These are phyloP conservation scores for Coemansia sp. DNA, from an alignment of 192 early-diverging fungal genomes.

Conservation along the genomic window DNA sequence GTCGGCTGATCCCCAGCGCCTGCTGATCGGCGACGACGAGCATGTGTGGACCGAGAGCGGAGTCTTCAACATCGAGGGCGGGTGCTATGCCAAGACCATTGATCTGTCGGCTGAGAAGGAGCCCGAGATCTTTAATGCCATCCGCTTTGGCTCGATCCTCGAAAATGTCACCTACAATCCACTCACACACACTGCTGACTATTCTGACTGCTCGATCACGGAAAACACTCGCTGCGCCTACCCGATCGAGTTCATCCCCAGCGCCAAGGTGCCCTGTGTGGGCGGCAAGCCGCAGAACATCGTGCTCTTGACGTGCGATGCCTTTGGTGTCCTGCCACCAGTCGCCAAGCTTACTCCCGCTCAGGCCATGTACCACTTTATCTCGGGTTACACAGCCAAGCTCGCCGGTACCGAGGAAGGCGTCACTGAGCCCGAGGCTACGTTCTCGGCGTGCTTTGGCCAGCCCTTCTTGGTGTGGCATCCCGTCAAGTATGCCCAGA, in stretches of 20 bases:
- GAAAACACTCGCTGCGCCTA: conserved; percentile 98
- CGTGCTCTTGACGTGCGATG: conserved; percentile 94
- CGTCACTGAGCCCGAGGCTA: conserved; percentile 85
- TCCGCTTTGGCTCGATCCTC: conserved; percentile 88
- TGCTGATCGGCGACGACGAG: conserved; percentile 98
- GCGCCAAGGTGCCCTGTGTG: conserved; percentile 90
- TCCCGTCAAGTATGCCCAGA: conserved; percentile 92
- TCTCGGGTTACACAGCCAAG: conserved; percentile 97
- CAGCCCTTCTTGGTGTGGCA: conserved; percentile 97
- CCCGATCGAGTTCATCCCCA: conserved; percentile 93
- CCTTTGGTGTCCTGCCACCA: conserved; percentile 94
- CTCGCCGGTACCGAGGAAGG: conserved; percentile 97
- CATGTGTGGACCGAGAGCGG: conserved; percentile 98
- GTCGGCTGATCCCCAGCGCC: conserved; percentile 88
- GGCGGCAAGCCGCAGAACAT: conserved; percentile 93
- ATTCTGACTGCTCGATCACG: conserved; percentile 56
- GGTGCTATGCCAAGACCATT: conserved; percentile 98
- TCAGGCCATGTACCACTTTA: conserved; percentile 97
- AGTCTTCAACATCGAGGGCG: conserved; percentile 99
- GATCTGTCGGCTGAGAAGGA: conserved; percentile 95
- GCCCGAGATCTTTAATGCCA: conserved; percentile 97
- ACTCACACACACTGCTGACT: conserved; percentile 60
- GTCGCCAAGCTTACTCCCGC: conserved; percentile 80
- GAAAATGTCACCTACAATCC: conserved; percentile 90
- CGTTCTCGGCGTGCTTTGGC: conserved; percentile 92